Base-by-base conservation (phyloP, 2,329 filamentous ascomycete genomes). In the Sclerotinia subarctica region DNA sequence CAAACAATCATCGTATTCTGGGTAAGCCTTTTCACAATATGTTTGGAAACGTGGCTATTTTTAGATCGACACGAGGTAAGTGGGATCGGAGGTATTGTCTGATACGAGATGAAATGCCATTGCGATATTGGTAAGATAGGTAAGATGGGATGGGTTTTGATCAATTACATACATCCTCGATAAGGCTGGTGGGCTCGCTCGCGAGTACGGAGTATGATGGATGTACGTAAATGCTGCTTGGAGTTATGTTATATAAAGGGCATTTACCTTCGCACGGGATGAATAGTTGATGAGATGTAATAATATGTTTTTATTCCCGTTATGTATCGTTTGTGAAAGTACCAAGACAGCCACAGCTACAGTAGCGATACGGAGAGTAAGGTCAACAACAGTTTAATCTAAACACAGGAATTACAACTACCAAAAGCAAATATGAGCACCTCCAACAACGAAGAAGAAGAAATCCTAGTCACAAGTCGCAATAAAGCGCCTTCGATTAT, bases 401-500 rank as follows among this genome's bases (percentile, higher is more conserved):
- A 49, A 49, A 49, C 19, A 47, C 19, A 49, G 11, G 19, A 49
- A 15, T 8, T 35, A 35, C 17, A 26, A 10, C 38, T 42, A 13
- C n/a, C 54, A 58, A 58, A 19, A 6, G 35, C 35, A 13, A 38
- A 38, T 11, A 58, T 58, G 54, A 58, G n/a, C 17, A 6, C 35
- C 6, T 11, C 13, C 54, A 26, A 11, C 47, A 49, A 58, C 35
- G 62, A 60, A n/a, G 58, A 71, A n/a, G 58, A 71, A 13, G 72
- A 74, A 67, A 65, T 74, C 15, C 72, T 68, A 52, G 63, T 75
- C 32, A 74, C 73, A 6, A 74, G 73, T 58, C 71, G 73, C 42
- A 73, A 71, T 60, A 67, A 72, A 54, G 71, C 74, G 35, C 74
- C 73, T 5, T 74, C 72, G 8, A 66, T 75, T 5, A 74, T 76